Evolutionary conservation across 2,329 filamentous ascomycete genomes (phyloP).

Genomic region (Aspergillus jensenii): DNA sequence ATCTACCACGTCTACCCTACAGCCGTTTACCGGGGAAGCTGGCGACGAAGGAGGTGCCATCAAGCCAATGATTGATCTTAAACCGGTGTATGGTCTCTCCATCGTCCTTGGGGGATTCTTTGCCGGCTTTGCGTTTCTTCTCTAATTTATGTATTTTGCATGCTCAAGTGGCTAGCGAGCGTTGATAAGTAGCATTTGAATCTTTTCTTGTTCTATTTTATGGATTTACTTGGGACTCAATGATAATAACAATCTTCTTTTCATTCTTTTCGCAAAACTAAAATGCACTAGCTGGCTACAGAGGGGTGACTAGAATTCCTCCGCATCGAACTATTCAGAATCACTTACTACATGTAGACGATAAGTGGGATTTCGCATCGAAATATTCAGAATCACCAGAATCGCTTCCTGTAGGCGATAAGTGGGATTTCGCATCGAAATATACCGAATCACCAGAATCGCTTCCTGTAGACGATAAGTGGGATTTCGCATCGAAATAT

Average conservation of each 20-base stretch:
- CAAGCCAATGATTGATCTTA: constrained; percentile 48
- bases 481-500: neutral
- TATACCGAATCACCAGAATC: neutral
- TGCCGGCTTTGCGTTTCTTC: constrained; percentile 56
- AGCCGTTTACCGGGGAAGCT: constrained; percentile 32
- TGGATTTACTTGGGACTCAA: constrained; percentile 1
- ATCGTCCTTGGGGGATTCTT: constrained; percentile 56
- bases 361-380: too few species aligned
- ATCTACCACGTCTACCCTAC: constrained; percentile 32
- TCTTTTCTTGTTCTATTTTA: neutral
- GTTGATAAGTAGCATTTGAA: neutral
- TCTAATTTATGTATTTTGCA: constrained; percentile 36
- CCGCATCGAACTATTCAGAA: neutral
- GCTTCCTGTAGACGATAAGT: too few species aligned
- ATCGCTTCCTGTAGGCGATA: neutral
- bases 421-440: neutral
- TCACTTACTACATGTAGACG: neutral
- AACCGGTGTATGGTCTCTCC: constrained; percentile 57
- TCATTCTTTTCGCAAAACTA: neutral
- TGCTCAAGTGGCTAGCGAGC: neutral
- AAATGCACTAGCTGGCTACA: too few species aligned
- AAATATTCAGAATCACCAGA: neutral
- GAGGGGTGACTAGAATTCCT: neutral
- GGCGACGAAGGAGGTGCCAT: constrained; percentile 31
- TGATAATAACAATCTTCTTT: constrained; percentile 6